Evolutionary conservation across 139 green algal species (phyloP).

Genomic region (Pseudopediastrum boryanum): DNA sequence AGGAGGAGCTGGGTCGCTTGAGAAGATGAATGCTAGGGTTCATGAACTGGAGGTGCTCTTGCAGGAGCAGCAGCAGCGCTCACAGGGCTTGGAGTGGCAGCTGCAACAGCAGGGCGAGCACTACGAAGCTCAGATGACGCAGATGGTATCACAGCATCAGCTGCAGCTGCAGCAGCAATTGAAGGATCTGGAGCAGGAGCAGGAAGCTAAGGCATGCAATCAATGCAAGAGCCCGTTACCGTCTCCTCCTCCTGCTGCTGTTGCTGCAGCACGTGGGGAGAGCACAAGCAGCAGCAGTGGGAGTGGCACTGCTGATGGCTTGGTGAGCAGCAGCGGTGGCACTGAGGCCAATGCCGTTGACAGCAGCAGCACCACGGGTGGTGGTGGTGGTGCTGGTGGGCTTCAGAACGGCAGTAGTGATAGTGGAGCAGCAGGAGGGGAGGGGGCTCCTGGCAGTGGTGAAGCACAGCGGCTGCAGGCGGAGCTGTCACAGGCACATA

Average conservation of each 20-base stretch:
- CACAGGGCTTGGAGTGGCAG: conserved; percentile 5
- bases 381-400: neutral
- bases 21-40: too few relatives aligned
- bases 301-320: neutral
- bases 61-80: conserved; percentile 4
- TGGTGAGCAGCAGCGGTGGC: too few relatives aligned
- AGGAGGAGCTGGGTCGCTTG: conserved; percentile 7
- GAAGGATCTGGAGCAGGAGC: conserved; percentile 22
- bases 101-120: conserved; percentile 23
- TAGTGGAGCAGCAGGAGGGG: neutral
- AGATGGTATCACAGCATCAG: conserved; percentile 16
- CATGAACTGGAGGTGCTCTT: too few relatives aligned
- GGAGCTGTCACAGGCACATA: neutral
- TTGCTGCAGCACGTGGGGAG: neutral
- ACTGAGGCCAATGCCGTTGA: neutral
- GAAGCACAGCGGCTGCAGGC: neutral
- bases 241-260: neutral
- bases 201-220: neutral
- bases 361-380: conserved; percentile 2
- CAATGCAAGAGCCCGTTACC: neutral
- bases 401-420: neutral
- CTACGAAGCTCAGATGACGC: conserved; percentile 1
- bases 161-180: conserved; percentile 24
- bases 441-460: neutral
- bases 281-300: conserved; percentile 24